phyloP scores from a whole-genome alignment of 331 rosid species.

The Malus hybrid region DNA sequence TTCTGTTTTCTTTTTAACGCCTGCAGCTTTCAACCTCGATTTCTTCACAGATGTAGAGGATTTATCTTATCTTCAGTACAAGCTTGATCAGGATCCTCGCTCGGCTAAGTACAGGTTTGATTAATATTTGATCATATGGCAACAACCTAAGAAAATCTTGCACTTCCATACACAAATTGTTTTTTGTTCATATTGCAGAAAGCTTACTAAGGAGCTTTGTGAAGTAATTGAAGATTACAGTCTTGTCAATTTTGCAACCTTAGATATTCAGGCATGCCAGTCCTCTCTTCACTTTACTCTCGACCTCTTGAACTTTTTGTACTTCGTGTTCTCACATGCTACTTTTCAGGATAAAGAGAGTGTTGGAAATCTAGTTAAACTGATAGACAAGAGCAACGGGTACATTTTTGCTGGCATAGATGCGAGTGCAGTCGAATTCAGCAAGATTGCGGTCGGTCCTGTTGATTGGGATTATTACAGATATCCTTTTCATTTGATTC shows the following conservation, averaged over 20 bases:
- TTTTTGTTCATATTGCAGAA: slow-evolving; percentile 46
- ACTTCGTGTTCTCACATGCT: slow-evolving; percentile 9
- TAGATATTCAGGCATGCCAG: slow-evolving; percentile 78
- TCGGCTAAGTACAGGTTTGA: slow-evolving; percentile 79
- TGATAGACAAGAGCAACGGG: slow-evolving; percentile 88
- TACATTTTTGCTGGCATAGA: slow-evolving; percentile 83
- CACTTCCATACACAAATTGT: background rate
- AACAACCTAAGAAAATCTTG: background rate
- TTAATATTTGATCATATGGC: background rate
- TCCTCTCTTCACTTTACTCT: slow-evolving; percentile 2
- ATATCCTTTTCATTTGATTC: slow-evolving; percentile 55
- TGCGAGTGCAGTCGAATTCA: slow-evolving; percentile 82
- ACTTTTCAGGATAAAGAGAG: slow-evolving; percentile 69
- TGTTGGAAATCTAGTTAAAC: slow-evolving; percentile 79
- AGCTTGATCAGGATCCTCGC: slow-evolving; percentile 75
- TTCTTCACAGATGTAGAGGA: slow-evolving; percentile 90
- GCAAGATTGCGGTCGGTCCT: slow-evolving; percentile 80
- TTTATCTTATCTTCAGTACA: slow-evolving; percentile 70
- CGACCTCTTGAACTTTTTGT: background rate
- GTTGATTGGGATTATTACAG: slow-evolving; percentile 88
- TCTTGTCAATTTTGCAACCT: slow-evolving; percentile 73
- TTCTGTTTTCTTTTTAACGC: background rate
- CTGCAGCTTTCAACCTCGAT: slow-evolving; percentile 85
- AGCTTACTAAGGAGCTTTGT: slow-evolving; percentile 90
- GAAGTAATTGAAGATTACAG: slow-evolving; percentile 65